Base-by-base conservation (phyloP, 2,329 filamentous ascomycete species). In the Scedosporium dehoogii region DNA sequence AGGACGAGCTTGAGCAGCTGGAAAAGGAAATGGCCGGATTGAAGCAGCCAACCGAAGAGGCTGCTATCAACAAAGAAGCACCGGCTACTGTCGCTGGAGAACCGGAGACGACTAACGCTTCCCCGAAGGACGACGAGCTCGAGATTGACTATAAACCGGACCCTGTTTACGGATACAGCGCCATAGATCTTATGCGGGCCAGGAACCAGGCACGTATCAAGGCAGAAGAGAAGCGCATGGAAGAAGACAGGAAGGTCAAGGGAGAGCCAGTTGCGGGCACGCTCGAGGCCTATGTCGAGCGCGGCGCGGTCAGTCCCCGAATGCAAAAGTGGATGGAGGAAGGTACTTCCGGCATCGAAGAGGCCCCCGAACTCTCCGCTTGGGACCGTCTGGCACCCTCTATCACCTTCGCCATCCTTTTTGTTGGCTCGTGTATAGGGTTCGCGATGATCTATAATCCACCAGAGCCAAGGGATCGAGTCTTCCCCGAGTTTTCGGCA, bases 401-500 rank as follows among this genome's bases (percentile, higher is more conserved):
- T 14, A 73, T 78, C n/a, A 73, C 78, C 38, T 70, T 82, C 58
- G 78, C 80, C 18, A 63, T 75, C 21, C 70, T 81, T 14, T 71
- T 83, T 6, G 62, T 83, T 21, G 75, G 74, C 1, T 73, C 73
- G 62, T 75, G 78, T 56, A 73, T 73, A 4, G 73, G 75, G 18
- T 74, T 81, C 51, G 75, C 78, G n/a, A 69, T 72, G 25, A 71
- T 80, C 55, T 86, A 86, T 69, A 75, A 51, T 21, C 55, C 61
- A 6, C 63, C 65, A 14, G 63, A 64, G 41, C 64, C 64, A 29
- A 48, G 59, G 56, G 70, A 75, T 33, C 77, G 88, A 58, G 67
- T 89, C 44, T 84, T 81, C 70, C 84, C 84, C 1, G 82, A 86
- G 48, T 73, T 87, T 1, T 81, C 86, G 1, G 83, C 86, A 2